Evolutionary conservation across 441 rosid genomes (phyloP), one percentile per base, ranked within the genome.

Genomic region (Eruca vesicaria): DNA sequence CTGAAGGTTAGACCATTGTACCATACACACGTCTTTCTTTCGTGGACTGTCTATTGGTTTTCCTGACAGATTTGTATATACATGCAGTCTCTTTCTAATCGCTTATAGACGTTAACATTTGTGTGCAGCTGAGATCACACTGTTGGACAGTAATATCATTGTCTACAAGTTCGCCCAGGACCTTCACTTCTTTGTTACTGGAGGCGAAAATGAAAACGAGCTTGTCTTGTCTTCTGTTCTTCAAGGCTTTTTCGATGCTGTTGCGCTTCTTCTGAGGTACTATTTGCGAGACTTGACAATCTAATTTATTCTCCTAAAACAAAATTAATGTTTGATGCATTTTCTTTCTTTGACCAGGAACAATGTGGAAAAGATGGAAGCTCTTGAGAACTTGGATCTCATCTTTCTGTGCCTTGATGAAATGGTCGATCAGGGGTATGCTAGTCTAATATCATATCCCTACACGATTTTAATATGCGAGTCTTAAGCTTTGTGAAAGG

Each of bases 81-180:
- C 50, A 28, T 48, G 26, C 3, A 50, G 19, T 62, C 63, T 45
- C 12, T 63, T 66, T 55, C 8, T 26, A 53, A 14, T 20, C 14
- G n/a, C 57, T 50, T 19, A 60, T 15, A 18, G 57, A 63, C 56
- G 66, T 56, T 9, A 55, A 35, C 62, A 33, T 68, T 79, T 50
- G 19, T 72, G 14, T 81, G 86, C 92, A 94, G 99, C 87, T 64
- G 99, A 94, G 80, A 89, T 94, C 79, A 84, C 90, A 61, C 82
- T 92, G 89, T 77, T 94, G 75, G 98, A 92, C 70, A 84, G 69
- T 82, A 79, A 85, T 45, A 65, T 92, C 50, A 81, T 92, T 10
- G 89, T 92, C 53, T 94, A 92, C 79, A 94, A 94, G 87, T 89
- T 90, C 73, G 89, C 88, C 66, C 98, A 92, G 77, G 97, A 88